Evolutionary conservation across 2,329 filamentous ascomycete genomes (phyloP).

Genomic region (Penicillium sp.): DNA sequence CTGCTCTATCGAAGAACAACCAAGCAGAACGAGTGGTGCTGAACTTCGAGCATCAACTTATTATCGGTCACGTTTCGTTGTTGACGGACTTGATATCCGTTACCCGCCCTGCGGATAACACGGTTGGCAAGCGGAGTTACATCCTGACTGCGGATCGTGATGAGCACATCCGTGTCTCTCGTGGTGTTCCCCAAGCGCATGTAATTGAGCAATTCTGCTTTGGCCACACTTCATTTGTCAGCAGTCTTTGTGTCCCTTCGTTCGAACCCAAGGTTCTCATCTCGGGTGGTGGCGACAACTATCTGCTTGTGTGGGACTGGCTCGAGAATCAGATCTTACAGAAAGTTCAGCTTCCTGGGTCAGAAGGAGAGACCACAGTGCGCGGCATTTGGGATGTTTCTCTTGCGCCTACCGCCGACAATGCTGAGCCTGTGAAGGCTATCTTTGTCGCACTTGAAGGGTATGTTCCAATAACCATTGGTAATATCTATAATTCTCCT

Average conservation of each 20-base stretch:
- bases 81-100: slow-evolving; percentile 64
- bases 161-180: slow-evolving; percentile 80
- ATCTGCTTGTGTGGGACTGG: slow-evolving; percentile 80
- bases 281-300: slow-evolving; percentile 76
- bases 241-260: slow-evolving; percentile 58
- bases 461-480: slow-evolving; percentile 35
- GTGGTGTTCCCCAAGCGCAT: slow-evolving; percentile 71
- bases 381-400: slow-evolving; percentile 44
- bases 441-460: slow-evolving; percentile 52
- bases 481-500: slow-evolving; percentile 7
- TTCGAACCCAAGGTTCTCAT: slow-evolving; percentile 56
- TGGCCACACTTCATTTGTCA: slow-evolving; percentile 78
- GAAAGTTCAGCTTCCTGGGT: slow-evolving; percentile 23
- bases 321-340: slow-evolving; percentile 31
- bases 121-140: slow-evolving; percentile 47
- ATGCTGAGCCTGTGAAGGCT: slow-evolving; percentile 16
- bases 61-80: slow-evolving; percentile 92
- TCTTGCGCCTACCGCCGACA: slow-evolving; percentile 16
- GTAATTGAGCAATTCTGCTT: slow-evolving; percentile 84
- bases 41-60: slow-evolving; percentile 63
- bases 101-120: slow-evolving; percentile 39
- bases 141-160: slow-evolving; percentile 62
- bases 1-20: slow-evolving; percentile 34
- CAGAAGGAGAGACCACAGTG: slow-evolving; percentile 36
- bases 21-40: slow-evolving; percentile 42